Percentiles rank a stretch among this genome's conserved stretches.
phyloP scores from a whole-genome alignment of 2,329 filamentous ascomycete genomes.

The Proliferodiscus dingleyae region DNA sequence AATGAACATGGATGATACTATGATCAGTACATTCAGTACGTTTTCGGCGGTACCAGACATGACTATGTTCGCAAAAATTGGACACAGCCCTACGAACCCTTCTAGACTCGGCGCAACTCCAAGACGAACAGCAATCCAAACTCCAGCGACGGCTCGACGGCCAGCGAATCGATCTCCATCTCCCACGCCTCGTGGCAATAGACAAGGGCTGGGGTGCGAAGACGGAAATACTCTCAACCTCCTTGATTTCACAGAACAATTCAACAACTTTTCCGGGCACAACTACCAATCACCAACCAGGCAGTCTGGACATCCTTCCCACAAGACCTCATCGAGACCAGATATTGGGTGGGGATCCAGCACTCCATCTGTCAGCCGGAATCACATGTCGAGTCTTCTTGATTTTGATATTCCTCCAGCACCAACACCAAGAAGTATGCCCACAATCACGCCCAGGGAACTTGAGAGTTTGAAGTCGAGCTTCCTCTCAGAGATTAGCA shows the following conservation, averaged over 20 bases:
- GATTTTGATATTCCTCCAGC: conserved; percentile 93
- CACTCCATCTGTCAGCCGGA: conserved; percentile 25
- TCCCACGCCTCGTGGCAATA: conserved; percentile 37
- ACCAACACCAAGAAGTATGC: conserved; percentile 86
- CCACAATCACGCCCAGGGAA: conserved; percentile 85
- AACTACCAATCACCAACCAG: conserved; percentile 46
- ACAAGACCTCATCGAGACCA: conserved; percentile 28
- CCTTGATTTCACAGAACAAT: conserved; percentile 82
- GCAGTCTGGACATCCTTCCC: conserved; percentile 42
- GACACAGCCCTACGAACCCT: conserved; percentile 57
- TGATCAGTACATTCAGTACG: conserved; percentile 54
- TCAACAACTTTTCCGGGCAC: conserved; percentile 47
- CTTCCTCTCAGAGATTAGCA: conserved; percentile 89
- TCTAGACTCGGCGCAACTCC: conserved; percentile 38
- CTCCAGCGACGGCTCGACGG: conserved; percentile 28
- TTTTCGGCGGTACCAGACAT: conserved; percentile 88
- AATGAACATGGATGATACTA: conserved; percentile 34
- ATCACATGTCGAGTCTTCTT: conserved; percentile 61
- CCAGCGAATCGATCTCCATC: conserved; percentile 28
- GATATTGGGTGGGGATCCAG: conserved; percentile 24
- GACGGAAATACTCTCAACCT: conserved; percentile 66
- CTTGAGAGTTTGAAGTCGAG: conserved; percentile 87
- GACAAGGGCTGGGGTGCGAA: conserved; percentile 21
- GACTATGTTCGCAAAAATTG: conserved; percentile 74
- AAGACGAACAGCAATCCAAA: conserved; percentile 24